A percentile compares a stretch with the other conserved stretches of the same genome.
These are phyloP conservation scores for Diaporthe nobilis DNA, from an alignment of 2,329 filamentous ascomycete genomes.

Conservation along the genomic window DNA sequence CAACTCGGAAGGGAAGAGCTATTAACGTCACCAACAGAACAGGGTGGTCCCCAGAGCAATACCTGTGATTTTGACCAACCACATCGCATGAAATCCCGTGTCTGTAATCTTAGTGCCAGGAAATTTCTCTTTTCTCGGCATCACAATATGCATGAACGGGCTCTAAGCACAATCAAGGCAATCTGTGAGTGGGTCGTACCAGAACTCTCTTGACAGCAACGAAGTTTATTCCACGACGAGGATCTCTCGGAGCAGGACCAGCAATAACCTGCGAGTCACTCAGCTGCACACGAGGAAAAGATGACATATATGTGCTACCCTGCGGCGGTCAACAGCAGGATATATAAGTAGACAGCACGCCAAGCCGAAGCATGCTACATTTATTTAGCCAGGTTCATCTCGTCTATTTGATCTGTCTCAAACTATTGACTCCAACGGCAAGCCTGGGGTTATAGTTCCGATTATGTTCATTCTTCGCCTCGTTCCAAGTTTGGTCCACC, in stretches of 20 bases:
- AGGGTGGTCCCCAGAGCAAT: background rate
- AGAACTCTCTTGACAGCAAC: conserved; percentile 14
- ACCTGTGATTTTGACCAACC: background rate
- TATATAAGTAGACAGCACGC: conserved; percentile 7
- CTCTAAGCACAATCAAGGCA: background rate
- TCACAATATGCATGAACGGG: background rate
- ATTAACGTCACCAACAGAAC: background rate
- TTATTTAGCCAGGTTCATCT: conserved; percentile 8
- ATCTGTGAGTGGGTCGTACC: background rate
- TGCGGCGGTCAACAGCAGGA: background rate
- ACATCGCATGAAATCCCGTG: background rate
- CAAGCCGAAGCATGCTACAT: background rate
- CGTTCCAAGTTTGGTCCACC: background rate
- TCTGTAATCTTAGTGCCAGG: background rate
- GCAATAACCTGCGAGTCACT: background rate
- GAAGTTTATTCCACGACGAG: background rate
- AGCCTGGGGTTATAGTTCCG: conserved; percentile 8
- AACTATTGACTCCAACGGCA: background rate
- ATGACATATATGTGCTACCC: background rate
- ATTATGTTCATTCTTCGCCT: conserved; percentile 18
- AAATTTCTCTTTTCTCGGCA: background rate
- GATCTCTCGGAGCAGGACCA: background rate
- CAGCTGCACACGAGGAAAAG: background rate
- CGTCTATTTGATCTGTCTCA: conserved; percentile 7
- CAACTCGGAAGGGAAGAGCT: background rate